A percentile compares a stretch with the other conserved stretches of the same genome.
Conservation (phyloP, 768 basidiomycete genomes). For the Amanita thiersii region DNA sequence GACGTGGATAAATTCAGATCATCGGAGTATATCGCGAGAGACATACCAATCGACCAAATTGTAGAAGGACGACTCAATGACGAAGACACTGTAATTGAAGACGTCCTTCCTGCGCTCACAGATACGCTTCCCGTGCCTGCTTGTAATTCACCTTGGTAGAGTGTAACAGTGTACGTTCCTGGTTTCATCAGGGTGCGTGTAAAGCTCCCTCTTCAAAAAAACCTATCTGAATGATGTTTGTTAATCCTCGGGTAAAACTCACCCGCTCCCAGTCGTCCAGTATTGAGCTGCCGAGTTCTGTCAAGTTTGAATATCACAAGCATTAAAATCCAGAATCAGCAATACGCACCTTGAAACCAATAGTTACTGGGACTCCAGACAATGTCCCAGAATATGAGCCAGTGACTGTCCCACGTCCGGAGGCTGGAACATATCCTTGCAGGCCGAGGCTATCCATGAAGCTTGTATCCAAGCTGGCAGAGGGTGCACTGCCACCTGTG, state of each 20-base stretch:
- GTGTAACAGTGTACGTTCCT: constrained; percentile 37
- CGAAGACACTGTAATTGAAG: constrained; percentile 22
- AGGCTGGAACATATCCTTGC: constrained; percentile 33
- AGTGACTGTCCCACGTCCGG: constrained; percentile 35
- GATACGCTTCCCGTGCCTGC: constrained; percentile 33
- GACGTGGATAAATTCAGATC: neutral
- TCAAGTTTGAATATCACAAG: too few species aligned
- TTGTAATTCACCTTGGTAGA: constrained; percentile 39
- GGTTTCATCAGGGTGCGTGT: constrained; percentile 38
- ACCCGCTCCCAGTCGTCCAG: constrained; percentile 34
- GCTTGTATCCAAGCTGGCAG: constrained; percentile 30
- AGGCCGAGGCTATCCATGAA: constrained; percentile 36
- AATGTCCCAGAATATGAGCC: constrained; percentile 36
- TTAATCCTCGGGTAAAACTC: constrained; percentile 7
- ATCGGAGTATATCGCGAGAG: neutral
- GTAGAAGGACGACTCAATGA: constrained; percentile 24
- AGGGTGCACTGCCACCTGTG: constrained; percentile 33
- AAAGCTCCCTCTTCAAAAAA: constrained; percentile 26
- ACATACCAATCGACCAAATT: constrained; percentile 37
- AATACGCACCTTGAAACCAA: constrained; percentile 32
- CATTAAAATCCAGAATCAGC: neutral
- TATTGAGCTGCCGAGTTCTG: constrained; percentile 39
- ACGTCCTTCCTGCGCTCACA: constrained; percentile 31
- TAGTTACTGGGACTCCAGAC: constrained; percentile 28
- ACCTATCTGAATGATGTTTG: neutral